Evolutionary conservation across 768 basidiomycete species (phyloP).

Genomic region (Candolleomyces aberdarensis): DNA sequence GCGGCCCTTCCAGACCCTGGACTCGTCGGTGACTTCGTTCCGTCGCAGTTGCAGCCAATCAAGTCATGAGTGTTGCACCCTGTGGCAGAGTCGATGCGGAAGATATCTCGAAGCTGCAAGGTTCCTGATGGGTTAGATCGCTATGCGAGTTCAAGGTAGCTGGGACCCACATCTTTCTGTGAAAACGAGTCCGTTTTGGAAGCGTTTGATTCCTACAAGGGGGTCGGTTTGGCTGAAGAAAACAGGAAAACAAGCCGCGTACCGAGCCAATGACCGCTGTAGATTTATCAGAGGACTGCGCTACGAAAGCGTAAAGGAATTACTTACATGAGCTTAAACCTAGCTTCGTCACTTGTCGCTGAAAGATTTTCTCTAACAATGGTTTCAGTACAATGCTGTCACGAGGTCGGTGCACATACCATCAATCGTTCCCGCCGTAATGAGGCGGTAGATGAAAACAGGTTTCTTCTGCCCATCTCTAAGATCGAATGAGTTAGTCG

Average conservation of each 20-base stretch:
- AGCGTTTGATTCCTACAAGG: conserved; percentile 28
- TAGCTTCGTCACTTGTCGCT: conserved; percentile 92
- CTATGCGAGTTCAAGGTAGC: background rate
- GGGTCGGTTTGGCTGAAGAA: conserved; percentile 1
- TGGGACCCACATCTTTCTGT: conserved; percentile 67
- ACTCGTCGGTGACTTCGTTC: background rate
- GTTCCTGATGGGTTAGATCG: conserved; percentile 1
- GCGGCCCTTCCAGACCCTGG: background rate
- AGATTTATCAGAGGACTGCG: background rate
- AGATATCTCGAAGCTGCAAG: conserved; percentile 83
- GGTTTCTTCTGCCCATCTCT: conserved; percentile 94
- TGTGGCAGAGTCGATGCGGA: conserved; percentile 78
- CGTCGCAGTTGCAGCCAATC: conserved; percentile 72
- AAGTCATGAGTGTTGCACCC: conserved; percentile 92
- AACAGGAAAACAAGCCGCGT: conserved; percentile 10
- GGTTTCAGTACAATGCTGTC: background rate
- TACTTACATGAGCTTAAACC: conserved; percentile 82
- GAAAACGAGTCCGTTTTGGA: conserved; percentile 86
- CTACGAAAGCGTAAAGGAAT: background rate
- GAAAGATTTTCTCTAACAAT: conserved; percentile 78
- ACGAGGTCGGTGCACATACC: conserved; percentile 37
- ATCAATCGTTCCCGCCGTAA: conserved; percentile 89
- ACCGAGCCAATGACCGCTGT: conserved; percentile 74
- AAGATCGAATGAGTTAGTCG: conserved; percentile 9
- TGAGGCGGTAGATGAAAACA: conserved; percentile 85